Base-by-base conservation (phyloP, 139 green algal genomes). In the Pycnococcus provasolii region DNA sequence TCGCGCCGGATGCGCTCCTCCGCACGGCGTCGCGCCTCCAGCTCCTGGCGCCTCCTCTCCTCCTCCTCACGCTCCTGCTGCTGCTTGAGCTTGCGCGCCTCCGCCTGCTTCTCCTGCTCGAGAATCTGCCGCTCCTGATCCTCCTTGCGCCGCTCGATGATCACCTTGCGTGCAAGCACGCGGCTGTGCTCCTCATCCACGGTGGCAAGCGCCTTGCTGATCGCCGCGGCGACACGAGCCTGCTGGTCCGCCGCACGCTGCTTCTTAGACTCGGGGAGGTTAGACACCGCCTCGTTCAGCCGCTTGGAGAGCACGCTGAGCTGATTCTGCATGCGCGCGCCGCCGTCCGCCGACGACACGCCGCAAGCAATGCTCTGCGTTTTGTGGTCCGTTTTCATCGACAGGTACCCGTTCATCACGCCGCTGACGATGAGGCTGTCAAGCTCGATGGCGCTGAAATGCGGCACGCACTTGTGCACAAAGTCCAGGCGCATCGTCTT, bases 131-230 rank as follows among this genome's bases (percentile, higher is more conserved):
- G 80, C 83, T 97, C 91, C 46, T 79, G 60, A 77, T 96, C 88
- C 83, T 98, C 92, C 80, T 98, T 97, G 60, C 88, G 83, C 69
- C 84, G 80, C 82, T 99, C 93, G 66, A 99, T 99, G 42, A 96
- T 68, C 59, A 83, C 74, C 78, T 96, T 95, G 60, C 90, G 77
- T 42, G 81, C 79, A 45, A 94, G 66, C 43, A 84, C 81, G 26
- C 76, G 72, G 71, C 82, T 79, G 82, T 97, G 90, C 64, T 96
- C 91, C 53, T 84, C 62, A 52, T 81, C 75, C 11, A 88, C 64
- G 11, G 70, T 71, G 44, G 78, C 74, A 26, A 80, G 46, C 13
- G 81, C 82, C 42, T 79, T 74, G 45, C 55, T 58, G 4, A 68
- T 48, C 1, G 62, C 52, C 57, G 40, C 55, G 41, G 2, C 44